Evolutionary conservation across 2,329 filamentous ascomycete species (phyloP), one percentile per base, ranked within the genome.

Genomic region (Fusarium marasasianum): DNA sequence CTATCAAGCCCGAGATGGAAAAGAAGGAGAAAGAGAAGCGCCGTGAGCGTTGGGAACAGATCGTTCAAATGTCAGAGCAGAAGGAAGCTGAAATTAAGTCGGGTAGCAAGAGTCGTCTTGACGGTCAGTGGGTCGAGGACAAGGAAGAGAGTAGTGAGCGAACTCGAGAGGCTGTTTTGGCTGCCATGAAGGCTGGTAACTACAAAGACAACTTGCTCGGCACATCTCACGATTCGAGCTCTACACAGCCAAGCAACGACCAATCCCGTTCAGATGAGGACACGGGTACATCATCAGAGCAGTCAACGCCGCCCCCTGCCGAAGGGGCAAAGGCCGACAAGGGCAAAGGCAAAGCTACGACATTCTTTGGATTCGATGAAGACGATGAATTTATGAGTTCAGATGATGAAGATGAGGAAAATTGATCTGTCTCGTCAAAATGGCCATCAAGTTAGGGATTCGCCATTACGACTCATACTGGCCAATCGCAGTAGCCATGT

Each of bases 1-100:
- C 95, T 5, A 93, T 97, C 76, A 98, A 98, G 81, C 96, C 97
- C 0, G 96, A 98, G 70, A 98, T 99, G 96, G 96, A 98, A 73
- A 91, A 92, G 83, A 94, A 94, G 80, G 95, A 98, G 81, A 96
- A 95, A 79, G 95, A 98, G 80, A 92, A 93, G 83, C 90, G 95
- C 54, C 89, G 93, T 51, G 91, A 93, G 82, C 87, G 95, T 54
- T 98, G 95, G 94, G 92, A 98, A 81, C 90, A 95, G 79, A 93
- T 98, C 63, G 92, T 98, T 18, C 93, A 96, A 55, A 88, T 92
- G 67, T 92, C 96, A 0, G 96, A 98, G 81, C 89, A 91, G 71
- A 92, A 91, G 76, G 93, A 97, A 78, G 92, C 94, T 41, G 95
- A 98, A 79, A 90, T 98, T 58, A 92, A 90, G 82, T 91, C 91